These are phyloP conservation scores for Dentipellis fragilis DNA, from an alignment of 768 basidiomycete species.

Conservation along the genomic window DNA sequence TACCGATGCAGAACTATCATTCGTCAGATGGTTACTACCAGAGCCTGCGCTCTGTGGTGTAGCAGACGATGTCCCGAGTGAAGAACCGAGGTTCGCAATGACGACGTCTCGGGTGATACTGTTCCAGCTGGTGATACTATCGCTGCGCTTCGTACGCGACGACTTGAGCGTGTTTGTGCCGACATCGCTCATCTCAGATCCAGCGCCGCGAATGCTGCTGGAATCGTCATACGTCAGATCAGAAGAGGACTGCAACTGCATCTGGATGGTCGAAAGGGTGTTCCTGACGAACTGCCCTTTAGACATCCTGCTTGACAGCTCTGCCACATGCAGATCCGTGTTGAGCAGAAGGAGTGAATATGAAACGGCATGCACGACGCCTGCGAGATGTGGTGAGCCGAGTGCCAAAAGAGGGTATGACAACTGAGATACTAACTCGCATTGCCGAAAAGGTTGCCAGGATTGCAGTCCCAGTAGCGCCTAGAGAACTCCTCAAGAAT, in stretches of 20 bases:
- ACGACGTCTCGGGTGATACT: constrained; percentile 60
- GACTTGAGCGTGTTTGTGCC: constrained; percentile 20
- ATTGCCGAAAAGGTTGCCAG: constrained; percentile 68
- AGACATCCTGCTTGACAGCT: constrained; percentile 83
- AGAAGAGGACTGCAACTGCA: constrained; percentile 58
- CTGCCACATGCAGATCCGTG: constrained; percentile 95
- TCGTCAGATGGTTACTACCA: constrained; percentile 25
- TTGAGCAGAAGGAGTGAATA: constrained; percentile 92
- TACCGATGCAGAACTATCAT: constrained; percentile 58
- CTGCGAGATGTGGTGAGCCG: constrained; percentile 27
- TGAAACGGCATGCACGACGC: constrained; percentile 89
- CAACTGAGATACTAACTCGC: constrained; percentile 47
- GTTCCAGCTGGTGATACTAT: constrained; percentile 79
- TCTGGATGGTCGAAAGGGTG: constrained; percentile 79
- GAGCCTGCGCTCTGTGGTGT: constrained; percentile 4
- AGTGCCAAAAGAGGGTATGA: constrained; percentile 3
- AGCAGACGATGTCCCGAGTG: constrained; percentile 8
- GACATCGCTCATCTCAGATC: constrained; percentile 48
- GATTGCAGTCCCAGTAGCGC: constrained; percentile 90
- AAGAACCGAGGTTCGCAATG: constrained; percentile 17
- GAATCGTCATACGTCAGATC: constrained; percentile 62
- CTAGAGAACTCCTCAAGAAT: constrained; percentile 88
- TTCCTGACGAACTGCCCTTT: constrained; percentile 86
- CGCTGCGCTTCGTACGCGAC: constrained; percentile 62
- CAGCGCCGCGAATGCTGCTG: constrained; percentile 45